Evolutionary conservation across 2,329 filamentous ascomycete genomes (phyloP).

Genomic region (Ophiostoma piceae): DNA sequence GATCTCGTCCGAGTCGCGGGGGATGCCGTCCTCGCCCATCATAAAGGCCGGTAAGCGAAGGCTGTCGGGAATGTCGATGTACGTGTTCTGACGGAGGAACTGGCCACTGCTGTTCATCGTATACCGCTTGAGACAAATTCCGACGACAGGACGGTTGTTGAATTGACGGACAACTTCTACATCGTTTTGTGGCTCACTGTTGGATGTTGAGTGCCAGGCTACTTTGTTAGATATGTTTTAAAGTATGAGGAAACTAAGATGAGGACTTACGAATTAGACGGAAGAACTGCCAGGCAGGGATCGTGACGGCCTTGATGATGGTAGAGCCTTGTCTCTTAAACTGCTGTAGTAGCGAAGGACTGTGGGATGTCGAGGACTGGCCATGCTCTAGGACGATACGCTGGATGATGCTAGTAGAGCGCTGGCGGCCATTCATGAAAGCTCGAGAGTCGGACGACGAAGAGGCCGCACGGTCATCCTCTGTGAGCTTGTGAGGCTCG

Average conservation of each 20-base stretch:
- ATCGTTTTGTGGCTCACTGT: constrained; percentile 55
- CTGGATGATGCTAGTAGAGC: constrained; percentile 58
- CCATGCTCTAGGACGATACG: constrained; percentile 51
- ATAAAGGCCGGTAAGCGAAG: constrained; percentile 88
- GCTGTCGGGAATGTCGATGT: constrained; percentile 79
- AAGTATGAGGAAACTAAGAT: too few species aligned
- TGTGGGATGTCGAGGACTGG: constrained; percentile 37
- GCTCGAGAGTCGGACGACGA: constrained; percentile 21
- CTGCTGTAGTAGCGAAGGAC: constrained; percentile 42
- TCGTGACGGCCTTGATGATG: constrained; percentile 74
- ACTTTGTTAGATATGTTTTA: constrained; percentile 25
- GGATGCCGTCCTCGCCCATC: constrained; percentile 63
- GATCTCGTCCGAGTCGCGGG: constrained; percentile 55
- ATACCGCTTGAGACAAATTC: constrained; percentile 90
- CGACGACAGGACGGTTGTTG: constrained; percentile 76
- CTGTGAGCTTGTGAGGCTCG: constrained; percentile 16
- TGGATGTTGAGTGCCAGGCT: constrained; percentile 75
- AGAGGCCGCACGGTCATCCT: constrained; percentile 25
- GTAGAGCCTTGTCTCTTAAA: constrained; percentile 45
- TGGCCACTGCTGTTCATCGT: constrained; percentile 64
- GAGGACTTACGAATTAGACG: constrained; percentile 70
- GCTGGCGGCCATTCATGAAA: constrained; percentile 35
- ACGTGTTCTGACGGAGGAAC: constrained; percentile 69
- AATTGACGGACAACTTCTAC: constrained; percentile 86
- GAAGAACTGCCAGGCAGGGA: constrained; percentile 97